phyloP scores from a whole-genome alignment of 306 rosid species.

The Ochetophila trinervis region DNA sequence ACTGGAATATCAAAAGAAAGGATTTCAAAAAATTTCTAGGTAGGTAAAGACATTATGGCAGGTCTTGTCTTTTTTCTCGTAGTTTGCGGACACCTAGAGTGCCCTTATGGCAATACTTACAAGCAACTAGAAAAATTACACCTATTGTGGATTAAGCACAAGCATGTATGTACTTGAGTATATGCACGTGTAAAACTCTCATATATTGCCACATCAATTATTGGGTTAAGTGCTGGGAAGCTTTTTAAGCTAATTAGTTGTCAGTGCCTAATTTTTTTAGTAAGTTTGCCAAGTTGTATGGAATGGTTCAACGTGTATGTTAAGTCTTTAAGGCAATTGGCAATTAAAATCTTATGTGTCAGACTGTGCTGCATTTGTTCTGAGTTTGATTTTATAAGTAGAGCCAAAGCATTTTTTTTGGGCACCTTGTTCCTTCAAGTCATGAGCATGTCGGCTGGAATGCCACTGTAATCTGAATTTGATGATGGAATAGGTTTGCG shows the following conservation, averaged over 20 bases:
- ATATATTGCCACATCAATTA: background rate
- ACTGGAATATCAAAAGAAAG: background rate
- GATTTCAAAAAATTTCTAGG: background rate
- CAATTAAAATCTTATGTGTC: background rate
- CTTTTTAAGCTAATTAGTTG: background rate
- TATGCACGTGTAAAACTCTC: background rate
- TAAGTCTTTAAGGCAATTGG: background rate
- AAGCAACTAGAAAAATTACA: background rate
- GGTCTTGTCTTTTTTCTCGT: background rate
- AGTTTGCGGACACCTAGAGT: background rate
- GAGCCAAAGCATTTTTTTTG: background rate
- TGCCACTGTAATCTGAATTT: background rate
- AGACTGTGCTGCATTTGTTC: background rate
- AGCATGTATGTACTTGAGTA: background rate
- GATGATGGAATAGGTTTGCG: background rate
- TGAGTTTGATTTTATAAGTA: slow-evolving; percentile 8
- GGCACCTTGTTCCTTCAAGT: background rate
- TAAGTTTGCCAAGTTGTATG: background rate
- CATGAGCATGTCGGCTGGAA: background rate
- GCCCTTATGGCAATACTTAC: background rate
- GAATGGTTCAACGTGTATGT: background rate
- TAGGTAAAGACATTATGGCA: background rate
- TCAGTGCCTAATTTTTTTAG: background rate
- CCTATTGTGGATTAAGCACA: background rate
- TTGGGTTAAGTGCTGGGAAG: background rate